Base-by-base conservation (phyloP, 345 rosid species). In the Toxicodendron radicans region DNA sequence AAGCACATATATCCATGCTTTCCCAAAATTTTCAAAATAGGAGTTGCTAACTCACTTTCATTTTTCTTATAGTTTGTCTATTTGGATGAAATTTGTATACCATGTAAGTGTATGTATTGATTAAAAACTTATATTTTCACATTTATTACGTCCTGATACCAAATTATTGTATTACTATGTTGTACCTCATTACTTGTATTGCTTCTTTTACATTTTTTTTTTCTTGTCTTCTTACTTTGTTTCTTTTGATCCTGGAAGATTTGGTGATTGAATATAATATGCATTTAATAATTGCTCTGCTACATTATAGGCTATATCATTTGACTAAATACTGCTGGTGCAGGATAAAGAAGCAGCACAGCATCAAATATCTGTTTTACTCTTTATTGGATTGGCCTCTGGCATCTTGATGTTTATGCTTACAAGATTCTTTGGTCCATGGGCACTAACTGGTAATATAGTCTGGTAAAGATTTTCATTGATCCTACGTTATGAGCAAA, bases 311-410 rank as follows among this genome's bases (percentile, higher is more conserved):
- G 64, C 12, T 58, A 66, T 43, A 30, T 53, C 43, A 32, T 54
- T 67, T 73, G 48, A 72, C 41, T 30, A 65, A 57, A 54, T 60
- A 27, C 41, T 18, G 24, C 27, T 60, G 52, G 33, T 64, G 77
- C 88, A 94, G 97, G 92, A 88, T 78, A 87, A 87, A 83, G 73
- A 88, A 67, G 95, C 86, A 75, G 97, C 87, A 24, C 98, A 92
- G 74, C 94, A 94, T 80, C 93, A 89, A 68, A 82, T 94, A 72
- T 92, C 98, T 10, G 68, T 88, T 68, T 43, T 94, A 80, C 89
- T 94, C 61, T 92, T 91, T 73, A 72, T 89, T 59, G 97, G 90
- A 48, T 82, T 94, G 79, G 64, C 85, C 62, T 94, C 95, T 80
- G 98, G 97, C 76, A 71, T 89, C 66, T 69, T 84, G 78, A 86